phyloP scores from a whole-genome alignment of 2,329 filamentous ascomycete genomes.

The Hypoxylon sp. region DNA sequence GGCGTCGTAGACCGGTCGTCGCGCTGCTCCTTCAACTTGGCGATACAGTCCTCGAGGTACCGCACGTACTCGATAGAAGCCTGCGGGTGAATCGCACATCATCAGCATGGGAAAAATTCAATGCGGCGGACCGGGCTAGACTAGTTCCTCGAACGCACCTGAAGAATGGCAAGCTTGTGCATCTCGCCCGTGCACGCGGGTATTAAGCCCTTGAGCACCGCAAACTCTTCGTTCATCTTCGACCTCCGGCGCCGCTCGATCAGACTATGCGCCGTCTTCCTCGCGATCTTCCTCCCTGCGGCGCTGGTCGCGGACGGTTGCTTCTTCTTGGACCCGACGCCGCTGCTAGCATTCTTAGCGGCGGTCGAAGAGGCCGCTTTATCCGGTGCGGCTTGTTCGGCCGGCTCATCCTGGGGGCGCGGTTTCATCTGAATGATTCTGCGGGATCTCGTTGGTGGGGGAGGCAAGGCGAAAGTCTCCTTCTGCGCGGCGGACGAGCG shows the following conservation, averaged over 20 bases:
- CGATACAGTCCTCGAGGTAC: slow-evolving; percentile 91
- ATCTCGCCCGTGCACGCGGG: slow-evolving; percentile 97
- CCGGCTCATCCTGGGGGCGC: slow-evolving; percentile 60
- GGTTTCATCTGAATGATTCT: slow-evolving; percentile 99
- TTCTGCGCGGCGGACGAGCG: slow-evolving; percentile 68
- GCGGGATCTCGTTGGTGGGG: slow-evolving; percentile 89
- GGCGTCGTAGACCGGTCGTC: slow-evolving; percentile 56
- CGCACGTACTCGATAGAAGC: slow-evolving; percentile 96
- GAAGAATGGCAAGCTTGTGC: slow-evolving; percentile 96
- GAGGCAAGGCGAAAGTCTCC: slow-evolving; percentile 84
- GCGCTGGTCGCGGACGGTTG: slow-evolving; percentile 82
- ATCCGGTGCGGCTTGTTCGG: slow-evolving; percentile 46
- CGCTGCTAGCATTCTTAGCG: slow-evolving; percentile 40
- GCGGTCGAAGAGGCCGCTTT: slow-evolving; percentile 44
- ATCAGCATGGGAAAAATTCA: slow-evolving; percentile 18
- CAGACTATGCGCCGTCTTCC: slow-evolving; percentile 95
- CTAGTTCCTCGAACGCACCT: slow-evolving; percentile 69
- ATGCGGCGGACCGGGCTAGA: slow-evolving; percentile 1
- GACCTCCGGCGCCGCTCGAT: slow-evolving; percentile 91
- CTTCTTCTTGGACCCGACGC: slow-evolving; percentile 76
- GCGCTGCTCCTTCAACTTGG: slow-evolving; percentile 78
- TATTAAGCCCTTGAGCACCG: slow-evolving; percentile 92
- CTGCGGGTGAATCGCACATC: slow-evolving; percentile 61
- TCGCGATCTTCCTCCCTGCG: slow-evolving; percentile 92
- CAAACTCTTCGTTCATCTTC: slow-evolving; percentile 99